Conservation (phyloP, 2,329 filamentous ascomycete species). For the Neofusicoccum cordaticola region DNA sequence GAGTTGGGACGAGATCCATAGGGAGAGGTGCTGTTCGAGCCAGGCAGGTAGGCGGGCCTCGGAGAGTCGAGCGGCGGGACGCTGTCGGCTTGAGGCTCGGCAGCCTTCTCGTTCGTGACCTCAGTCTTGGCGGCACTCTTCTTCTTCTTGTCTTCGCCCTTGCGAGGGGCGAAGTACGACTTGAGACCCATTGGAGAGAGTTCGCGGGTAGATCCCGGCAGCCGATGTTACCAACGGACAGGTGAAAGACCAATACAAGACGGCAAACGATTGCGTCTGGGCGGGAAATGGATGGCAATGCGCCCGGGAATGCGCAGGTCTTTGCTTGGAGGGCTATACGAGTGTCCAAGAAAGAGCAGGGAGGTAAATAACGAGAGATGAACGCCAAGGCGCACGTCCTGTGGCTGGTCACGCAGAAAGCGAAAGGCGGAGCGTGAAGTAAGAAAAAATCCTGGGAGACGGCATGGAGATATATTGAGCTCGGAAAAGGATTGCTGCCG, state of each 20-base stretch:
- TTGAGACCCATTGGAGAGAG: conserved; percentile 6
- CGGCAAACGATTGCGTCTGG: not conserved
- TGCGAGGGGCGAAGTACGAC: conserved; percentile 11
- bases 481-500: not conserved
- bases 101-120: not conserved
- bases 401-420: not conserved
- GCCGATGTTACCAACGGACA: not conserved
- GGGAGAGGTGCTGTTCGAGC: conserved; percentile 4
- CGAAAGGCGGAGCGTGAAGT: conserved; percentile 7
- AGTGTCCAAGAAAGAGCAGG: not conserved
- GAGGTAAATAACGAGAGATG: not conserved
- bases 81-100: not conserved
- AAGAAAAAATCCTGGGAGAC: not conserved
- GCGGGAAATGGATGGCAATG: not conserved
- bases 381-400: not conserved
- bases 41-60: not conserved
- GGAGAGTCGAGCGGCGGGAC: conserved; percentile 3
- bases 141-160: conserved; percentile 10
- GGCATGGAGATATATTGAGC: conserved; percentile 8
- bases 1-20: conserved; percentile 28
- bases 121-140: not conserved
- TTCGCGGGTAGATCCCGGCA: not conserved
- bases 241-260: not conserved
- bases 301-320: not conserved
- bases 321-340: not conserved